Conservation (phyloP, 192 early-diverging fungal genomes). For the Podila epicladia region DNA sequence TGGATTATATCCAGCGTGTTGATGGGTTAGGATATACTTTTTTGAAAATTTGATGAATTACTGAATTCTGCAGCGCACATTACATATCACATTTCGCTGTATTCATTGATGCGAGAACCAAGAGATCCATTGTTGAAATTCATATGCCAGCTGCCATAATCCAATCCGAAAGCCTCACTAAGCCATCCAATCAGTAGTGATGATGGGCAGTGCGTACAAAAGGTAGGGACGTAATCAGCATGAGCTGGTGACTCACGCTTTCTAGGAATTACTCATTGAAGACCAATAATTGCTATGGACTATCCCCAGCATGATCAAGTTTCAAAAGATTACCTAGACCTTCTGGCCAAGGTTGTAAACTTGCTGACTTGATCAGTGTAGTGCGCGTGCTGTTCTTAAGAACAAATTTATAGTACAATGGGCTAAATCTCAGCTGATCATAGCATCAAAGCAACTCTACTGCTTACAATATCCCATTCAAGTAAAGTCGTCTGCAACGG, state of each 20-base stretch:
- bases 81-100: slow-evolving; percentile 81
- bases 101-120: slow-evolving; percentile 79
- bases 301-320: slow-evolving; percentile 83
- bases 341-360: slow-evolving; percentile 66
- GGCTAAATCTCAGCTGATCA: too few species aligned
- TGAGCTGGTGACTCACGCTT: slow-evolving; percentile 82
- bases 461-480: too few species aligned
- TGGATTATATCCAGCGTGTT: too few species aligned
- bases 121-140: slow-evolving; percentile 74
- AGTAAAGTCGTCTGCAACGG: too few species aligned
- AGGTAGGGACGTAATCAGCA: slow-evolving; percentile 85
- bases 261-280: slow-evolving; percentile 86
- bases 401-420: too few species aligned
- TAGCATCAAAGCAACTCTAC: too few species aligned
- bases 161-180: slow-evolving; percentile 82
- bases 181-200: slow-evolving; percentile 87
- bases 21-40: too few species aligned
- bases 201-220: slow-evolving; percentile 82
- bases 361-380: slow-evolving; percentile 82
- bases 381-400: slow-evolving; percentile 85
- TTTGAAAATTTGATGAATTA: slow-evolving; percentile 72
- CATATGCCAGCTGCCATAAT: slow-evolving; percentile 57
- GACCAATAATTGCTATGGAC: slow-evolving; percentile 83
- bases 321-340: slow-evolving; percentile 82
- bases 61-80: slow-evolving; percentile 72